These are phyloP conservation scores for Pinus albicaulis DNA, from an alignment of 75 land plant genomes.

Conservation along the genomic window DNA sequence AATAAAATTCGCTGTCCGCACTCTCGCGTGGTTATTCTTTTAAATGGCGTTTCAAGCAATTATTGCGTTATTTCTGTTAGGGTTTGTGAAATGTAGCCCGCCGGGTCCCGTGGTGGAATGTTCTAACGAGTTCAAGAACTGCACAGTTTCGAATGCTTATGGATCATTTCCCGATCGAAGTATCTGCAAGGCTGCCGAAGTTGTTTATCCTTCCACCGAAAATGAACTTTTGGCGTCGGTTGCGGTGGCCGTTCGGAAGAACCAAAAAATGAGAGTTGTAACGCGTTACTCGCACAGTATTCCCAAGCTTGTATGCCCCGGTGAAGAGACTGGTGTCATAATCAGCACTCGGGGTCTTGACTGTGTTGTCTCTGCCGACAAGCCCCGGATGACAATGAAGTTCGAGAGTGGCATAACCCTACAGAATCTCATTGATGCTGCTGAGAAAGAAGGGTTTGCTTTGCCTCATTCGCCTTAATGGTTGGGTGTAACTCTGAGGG, in stretches of 20 bases:
- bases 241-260: conserved; percentile 20
- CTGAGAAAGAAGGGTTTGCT: conserved; percentile 32
- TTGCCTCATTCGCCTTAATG: conserved; percentile 43
- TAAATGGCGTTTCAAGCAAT: no score
- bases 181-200: conserved; percentile 32
- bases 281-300: conserved; percentile 32
- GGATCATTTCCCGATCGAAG: conserved; percentile 18
- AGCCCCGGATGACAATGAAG: conserved; percentile 9
- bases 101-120: no score
- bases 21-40: no score
- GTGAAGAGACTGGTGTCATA: conserved; percentile 22
- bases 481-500: conserved; percentile 29
- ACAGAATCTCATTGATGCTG: conserved; percentile 23
- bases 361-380: conserved; percentile 10
- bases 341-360: conserved; percentile 25
- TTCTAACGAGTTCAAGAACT: no score
- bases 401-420: conserved; percentile 23
- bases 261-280: conserved; percentile 37
- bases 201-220: conserved; percentile 30
- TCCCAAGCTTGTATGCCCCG: conserved; percentile 48
- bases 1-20: no score
- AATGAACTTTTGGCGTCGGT: conserved; percentile 24
- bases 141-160: no score
- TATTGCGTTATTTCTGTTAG: no score
- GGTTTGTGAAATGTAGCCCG: no score